Conservation (phyloP, 345 rosid species). For the Kernera saxatilis region DNA sequence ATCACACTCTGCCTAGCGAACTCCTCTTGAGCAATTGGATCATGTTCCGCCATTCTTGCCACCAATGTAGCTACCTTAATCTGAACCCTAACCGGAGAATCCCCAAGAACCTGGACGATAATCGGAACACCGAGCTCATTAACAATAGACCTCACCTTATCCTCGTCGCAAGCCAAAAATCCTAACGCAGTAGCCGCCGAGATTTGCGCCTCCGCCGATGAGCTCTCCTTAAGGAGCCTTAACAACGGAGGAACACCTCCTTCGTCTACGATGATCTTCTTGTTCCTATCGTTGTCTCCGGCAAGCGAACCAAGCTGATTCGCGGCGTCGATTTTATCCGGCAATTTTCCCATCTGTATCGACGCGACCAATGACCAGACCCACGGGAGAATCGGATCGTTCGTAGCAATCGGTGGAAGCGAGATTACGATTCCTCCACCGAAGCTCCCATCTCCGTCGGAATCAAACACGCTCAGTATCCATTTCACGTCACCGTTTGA, state of each 20-base stretch:
- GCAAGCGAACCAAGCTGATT: constrained; percentile 63
- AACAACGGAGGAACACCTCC: constrained; percentile 67
- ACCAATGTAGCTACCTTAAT: constrained; percentile 53
- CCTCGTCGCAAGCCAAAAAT: constrained; percentile 51
- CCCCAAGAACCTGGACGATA: constrained; percentile 61
- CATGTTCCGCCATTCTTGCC: constrained; percentile 72
- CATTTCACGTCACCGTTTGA: constrained; percentile 82
- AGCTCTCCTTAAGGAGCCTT: constrained; percentile 57
- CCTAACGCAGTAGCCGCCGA: constrained; percentile 48
- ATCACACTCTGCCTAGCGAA: constrained; percentile 83
- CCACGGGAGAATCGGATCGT: constrained; percentile 88
- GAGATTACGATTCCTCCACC: constrained; percentile 54
- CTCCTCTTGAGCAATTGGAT: constrained; percentile 63
- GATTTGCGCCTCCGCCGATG: constrained; percentile 63
- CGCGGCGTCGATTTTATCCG: constrained; percentile 74
- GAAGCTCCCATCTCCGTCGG: constrained; percentile 39
- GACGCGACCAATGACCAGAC: constrained; percentile 77
- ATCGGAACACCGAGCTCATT: constrained; percentile 51
- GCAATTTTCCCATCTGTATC: constrained; percentile 45
- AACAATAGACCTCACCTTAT: constrained; percentile 55
- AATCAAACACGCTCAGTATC: constrained; percentile 55
- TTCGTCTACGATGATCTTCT: constrained; percentile 85
- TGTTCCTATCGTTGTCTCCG: constrained; percentile 70
- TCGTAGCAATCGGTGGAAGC: constrained; percentile 84
- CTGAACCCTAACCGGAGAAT: constrained; percentile 69